Evolutionary conservation across 441 rosid species (phyloP).

Genomic region (Jatropha multifida): DNA sequence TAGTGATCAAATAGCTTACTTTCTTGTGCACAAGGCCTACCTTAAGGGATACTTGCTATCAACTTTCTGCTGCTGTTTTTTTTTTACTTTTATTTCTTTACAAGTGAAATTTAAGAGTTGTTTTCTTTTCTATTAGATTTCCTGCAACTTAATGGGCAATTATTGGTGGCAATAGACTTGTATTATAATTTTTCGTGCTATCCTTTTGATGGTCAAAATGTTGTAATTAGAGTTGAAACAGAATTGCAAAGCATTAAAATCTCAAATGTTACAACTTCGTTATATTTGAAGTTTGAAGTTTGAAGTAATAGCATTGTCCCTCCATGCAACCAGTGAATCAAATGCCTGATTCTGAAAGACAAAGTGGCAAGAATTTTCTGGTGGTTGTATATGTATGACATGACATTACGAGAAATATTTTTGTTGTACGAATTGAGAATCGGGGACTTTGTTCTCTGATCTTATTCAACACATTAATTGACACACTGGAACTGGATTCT

Average conservation of each 20-base stretch:
- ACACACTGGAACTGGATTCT: neutral
- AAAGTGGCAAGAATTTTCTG: neutral
- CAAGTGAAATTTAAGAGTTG: neutral
- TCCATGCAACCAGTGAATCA: neutral
- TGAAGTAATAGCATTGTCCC: neutral
- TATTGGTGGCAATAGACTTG: neutral
- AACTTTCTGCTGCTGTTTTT: neutral
- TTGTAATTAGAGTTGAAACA: neutral
- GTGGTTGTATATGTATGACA: neutral
- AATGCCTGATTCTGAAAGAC: neutral
- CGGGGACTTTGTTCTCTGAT: neutral
- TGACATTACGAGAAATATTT: neutral
- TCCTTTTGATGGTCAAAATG: neutral
- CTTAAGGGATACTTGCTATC: neutral
- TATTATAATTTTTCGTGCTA: neutral
- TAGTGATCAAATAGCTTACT: neutral
- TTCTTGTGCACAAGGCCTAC: neutral
- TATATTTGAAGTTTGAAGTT: neutral
- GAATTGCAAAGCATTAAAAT: neutral
- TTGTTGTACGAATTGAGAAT: neutral
- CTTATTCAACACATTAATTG: neutral
- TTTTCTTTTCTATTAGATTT: neutral
- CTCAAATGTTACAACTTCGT: neutral
- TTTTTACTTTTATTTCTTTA: neutral
- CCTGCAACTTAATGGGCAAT: neutral